Evolutionary conservation across 306 rosid species (phyloP).

Genomic region (Prunus dulcis): DNA sequence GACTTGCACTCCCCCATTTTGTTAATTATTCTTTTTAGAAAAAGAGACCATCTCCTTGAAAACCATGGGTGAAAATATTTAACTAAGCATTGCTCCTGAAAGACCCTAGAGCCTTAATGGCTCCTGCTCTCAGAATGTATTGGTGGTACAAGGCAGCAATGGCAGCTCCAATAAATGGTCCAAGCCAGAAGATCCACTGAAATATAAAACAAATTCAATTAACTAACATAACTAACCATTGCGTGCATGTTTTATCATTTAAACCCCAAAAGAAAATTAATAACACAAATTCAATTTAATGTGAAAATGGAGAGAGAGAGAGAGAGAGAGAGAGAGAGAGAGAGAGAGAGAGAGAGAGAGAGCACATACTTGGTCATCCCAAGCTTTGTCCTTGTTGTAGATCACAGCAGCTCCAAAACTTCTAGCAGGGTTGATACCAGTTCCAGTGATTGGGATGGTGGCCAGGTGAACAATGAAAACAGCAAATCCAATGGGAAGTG

Average conservation of each 20-base stretch:
- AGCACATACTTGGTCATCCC: slow-evolving; percentile 80
- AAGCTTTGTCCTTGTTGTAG: slow-evolving; percentile 56
- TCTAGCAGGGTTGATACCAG: slow-evolving; percentile 96
- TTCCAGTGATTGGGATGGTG: slow-evolving; percentile 88
- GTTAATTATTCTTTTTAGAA: slow-evolving; percentile 25
- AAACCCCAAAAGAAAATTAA: too few relatives aligned
- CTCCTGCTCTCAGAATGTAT: slow-evolving; percentile 69
- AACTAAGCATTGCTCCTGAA: slow-evolving; percentile 83
- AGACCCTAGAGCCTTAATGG: slow-evolving; percentile 89
- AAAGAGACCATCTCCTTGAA: slow-evolving; percentile 18
- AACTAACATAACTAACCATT: background rate
- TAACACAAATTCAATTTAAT: background rate
- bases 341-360: background rate
- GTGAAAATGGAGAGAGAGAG: too few relatives aligned
- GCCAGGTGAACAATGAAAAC: slow-evolving; percentile 98
- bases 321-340: background rate
- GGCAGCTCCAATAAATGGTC: slow-evolving; percentile 84
- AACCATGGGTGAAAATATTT: background rate
- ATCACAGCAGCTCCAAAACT: slow-evolving; percentile 95
- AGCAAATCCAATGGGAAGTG: slow-evolving; percentile 93
- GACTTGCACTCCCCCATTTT: slow-evolving; percentile 37
- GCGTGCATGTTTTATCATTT: background rate
- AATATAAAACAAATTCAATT: background rate
- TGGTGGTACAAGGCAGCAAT: slow-evolving; percentile 87
- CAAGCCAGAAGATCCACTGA: slow-evolving; percentile 99